Evolutionary conservation across 169 alveolate genomes (phyloP).

Genomic region (Plasmodium falciparum): DNA sequence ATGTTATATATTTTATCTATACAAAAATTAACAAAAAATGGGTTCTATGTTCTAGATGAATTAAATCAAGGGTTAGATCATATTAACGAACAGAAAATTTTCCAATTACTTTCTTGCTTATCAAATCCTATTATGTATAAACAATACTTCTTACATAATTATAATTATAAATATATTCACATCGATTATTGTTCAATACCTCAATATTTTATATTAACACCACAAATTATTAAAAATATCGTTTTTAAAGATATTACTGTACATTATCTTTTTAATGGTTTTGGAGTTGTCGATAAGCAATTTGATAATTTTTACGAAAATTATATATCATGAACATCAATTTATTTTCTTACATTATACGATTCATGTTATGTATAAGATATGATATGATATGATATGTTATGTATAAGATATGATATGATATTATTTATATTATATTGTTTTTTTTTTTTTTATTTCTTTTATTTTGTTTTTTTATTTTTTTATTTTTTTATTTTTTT

Average conservation of each 20-base stretch:
- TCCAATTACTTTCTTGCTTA: constrained; percentile 73
- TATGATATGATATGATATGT: too few relatives aligned
- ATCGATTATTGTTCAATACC: constrained; percentile 75
- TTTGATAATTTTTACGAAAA: constrained; percentile 8
- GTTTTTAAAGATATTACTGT: constrained; percentile 45
- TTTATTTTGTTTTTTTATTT: too few relatives aligned
- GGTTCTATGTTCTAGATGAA: constrained; percentile 85
- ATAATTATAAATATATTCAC: constrained; percentile 17
- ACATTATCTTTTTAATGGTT: constrained; percentile 58
- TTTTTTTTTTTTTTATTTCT: too few relatives aligned
- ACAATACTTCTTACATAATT: constrained; percentile 15
- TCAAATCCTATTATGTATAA: constrained; percentile 29
- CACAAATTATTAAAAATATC: constrained; percentile 78
- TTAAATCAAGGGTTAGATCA: constrained; percentile 86
- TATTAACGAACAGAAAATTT: constrained; percentile 78
- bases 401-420: too few relatives aligned
- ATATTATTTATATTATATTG: too few relatives aligned
- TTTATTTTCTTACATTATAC: too few relatives aligned
- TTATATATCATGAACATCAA: too few relatives aligned
- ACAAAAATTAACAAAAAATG: constrained; percentile 82
- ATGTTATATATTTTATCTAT: constrained; percentile 84
- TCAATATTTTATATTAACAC: constrained; percentile 84
- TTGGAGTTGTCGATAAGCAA: constrained; percentile 36
- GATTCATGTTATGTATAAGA: too few relatives aligned
- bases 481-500: too few relatives aligned